phyloP scores from a whole-genome alignment of 2,329 filamentous ascomycete genomes.

The Sordariomycetes sp. region DNA sequence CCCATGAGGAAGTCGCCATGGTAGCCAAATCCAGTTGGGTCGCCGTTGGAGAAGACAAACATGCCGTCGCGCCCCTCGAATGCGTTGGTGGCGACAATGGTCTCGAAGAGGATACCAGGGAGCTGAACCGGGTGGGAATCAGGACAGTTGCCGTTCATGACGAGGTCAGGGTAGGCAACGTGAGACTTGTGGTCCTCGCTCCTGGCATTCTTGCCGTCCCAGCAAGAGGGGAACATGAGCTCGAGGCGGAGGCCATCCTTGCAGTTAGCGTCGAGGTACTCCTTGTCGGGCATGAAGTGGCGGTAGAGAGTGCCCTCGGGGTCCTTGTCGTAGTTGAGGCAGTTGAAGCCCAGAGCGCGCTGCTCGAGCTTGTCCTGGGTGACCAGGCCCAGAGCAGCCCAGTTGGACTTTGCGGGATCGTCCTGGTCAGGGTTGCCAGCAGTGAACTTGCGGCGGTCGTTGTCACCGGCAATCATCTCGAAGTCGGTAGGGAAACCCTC shows the following conservation, averaged over 20 bases:
- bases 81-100: constrained; percentile 66
- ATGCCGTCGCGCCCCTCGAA: constrained; percentile 55
- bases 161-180: constrained; percentile 68
- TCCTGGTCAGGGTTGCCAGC: constrained; percentile 57
- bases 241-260: constrained; percentile 74
- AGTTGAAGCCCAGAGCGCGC: constrained; percentile 91
- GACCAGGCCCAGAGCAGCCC: constrained; percentile 55
- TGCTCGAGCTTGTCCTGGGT: constrained; percentile 61
- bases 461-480: constrained; percentile 73
- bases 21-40: constrained; percentile 66
- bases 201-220: constrained; percentile 59
- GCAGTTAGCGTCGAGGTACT: constrained; percentile 73
- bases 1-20: constrained; percentile 75
- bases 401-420: constrained; percentile 58
- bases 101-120: constrained; percentile 74
- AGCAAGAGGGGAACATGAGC: constrained; percentile 83
- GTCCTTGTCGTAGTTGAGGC: constrained; percentile 64
- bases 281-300: constrained; percentile 73
- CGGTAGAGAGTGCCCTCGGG: constrained; percentile 71
- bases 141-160: constrained; percentile 72
- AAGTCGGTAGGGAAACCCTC: constrained; percentile 70
- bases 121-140: constrained; percentile 57
- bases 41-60: constrained; percentile 72
- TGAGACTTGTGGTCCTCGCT: constrained; percentile 51
- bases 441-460: constrained; percentile 57